Evolutionary conservation across 108 stramenopile species (phyloP), one percentile per base, ranked within the genome.

Genomic region (Cyclotella kingstonii): DNA sequence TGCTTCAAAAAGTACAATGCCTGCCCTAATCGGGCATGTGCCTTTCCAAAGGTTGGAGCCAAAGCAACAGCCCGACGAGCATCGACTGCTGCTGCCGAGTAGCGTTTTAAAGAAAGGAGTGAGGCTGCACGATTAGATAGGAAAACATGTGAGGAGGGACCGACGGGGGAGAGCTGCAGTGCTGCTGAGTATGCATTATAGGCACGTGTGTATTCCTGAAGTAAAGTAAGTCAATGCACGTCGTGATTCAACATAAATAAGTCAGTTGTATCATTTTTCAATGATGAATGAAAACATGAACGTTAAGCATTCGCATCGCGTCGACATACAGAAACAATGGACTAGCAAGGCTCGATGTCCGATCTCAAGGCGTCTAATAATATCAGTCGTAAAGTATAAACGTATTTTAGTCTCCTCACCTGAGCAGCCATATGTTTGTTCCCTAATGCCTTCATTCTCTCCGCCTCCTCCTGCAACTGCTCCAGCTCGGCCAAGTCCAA

Each of bases 21-120:
- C 67, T 90, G 88, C 15, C 93, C 93, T 48, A 94, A 66, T 5
- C 93, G 84, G 12, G 91, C 88, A 66, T 95, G 92, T 3, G 95
- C 97, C 79, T 98, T 96, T 30, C 95, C 83, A 79, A 95, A 98
- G 6, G 85, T 90, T 4, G 90, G 88, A 39, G 90, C 90, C 53
- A 94, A 40, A 21, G 87, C 87, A 54, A 89, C 78, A 39, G 93
- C 93, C 14, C 93, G 83, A 4, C 83, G 73, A 5, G 89, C 87
- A 60, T 94, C 93, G 1, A 81, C 86, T 21, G 89, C 89, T 0
- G 93, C 93, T 5, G 84, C 86, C 0, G 84, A 75, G 62, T 94
- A 94, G 46, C 87, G 78, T 60, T 90, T 89, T 14, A 94, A 66
- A 25, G 81, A 84, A 5, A 91, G 62, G 54, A 90, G 78, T 6